Percentiles rank a stretch among this genome's conserved stretches.
phyloP scores from a whole-genome alignment of 169 alveolate species.

The Eimeria mitis region DNA sequence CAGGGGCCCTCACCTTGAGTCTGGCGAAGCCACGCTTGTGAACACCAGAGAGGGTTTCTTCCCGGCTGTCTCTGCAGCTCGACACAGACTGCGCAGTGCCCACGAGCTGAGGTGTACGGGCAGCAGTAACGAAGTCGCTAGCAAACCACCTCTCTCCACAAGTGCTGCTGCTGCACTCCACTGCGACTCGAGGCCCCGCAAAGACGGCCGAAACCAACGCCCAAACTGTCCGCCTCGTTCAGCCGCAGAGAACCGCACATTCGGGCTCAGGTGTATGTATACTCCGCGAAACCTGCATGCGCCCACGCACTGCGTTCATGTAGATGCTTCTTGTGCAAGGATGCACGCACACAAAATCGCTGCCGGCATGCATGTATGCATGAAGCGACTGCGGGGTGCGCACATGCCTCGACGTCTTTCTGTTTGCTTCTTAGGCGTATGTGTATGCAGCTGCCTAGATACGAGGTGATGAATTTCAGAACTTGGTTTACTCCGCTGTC shows the following conservation, averaged over 20 bases:
- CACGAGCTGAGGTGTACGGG: not conserved
- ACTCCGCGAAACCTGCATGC: constrained; percentile 51
- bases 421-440: not conserved
- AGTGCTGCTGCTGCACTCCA: constrained; percentile 51
- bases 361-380: no score
- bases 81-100: constrained; percentile 8
- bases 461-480: not conserved
- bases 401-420: not conserved
- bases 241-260: not conserved
- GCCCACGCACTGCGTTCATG: not conserved
- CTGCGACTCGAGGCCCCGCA: constrained; percentile 50
- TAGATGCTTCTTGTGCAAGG: not conserved
- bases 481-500: no score
- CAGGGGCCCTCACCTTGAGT: not conserved
- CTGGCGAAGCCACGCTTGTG: constrained; percentile 2
- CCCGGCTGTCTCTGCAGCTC: constrained; percentile 55
- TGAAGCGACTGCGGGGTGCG: not conserved
- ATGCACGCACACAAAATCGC: not conserved
- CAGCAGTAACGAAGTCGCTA: constrained; percentile 25
- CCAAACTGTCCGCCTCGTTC: constrained; percentile 77
- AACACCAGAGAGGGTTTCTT: not conserved
- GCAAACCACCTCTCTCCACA: constrained; percentile 9
- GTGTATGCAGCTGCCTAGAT: not conserved
- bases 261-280: constrained; percentile 66
- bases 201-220: constrained; percentile 68